Conservation (phyloP, 1,139 yeast genomes). For the Kluyveromyces sp. region DNA sequence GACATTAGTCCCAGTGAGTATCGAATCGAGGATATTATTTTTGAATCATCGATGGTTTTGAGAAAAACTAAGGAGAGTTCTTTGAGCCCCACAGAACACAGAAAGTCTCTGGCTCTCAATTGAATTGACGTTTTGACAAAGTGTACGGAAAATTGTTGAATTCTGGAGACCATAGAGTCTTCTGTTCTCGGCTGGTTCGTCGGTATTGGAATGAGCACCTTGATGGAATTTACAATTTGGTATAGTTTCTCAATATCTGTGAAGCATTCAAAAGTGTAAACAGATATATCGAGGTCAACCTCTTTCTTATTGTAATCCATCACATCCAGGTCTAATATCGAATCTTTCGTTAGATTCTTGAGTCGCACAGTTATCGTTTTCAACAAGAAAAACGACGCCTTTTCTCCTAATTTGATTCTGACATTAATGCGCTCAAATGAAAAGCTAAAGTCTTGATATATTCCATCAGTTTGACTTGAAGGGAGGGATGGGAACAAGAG, state of each 20-base stretch:
- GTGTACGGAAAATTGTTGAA: not conserved
- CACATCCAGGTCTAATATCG: slow-evolving; percentile 7
- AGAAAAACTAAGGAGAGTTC: not conserved
- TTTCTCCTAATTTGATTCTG: not conserved
- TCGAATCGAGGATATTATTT: not conserved
- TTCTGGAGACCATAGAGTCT: not conserved
- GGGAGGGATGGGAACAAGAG: slow-evolving; percentile 33
- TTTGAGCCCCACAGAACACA: not conserved
- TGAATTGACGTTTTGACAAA: not conserved
- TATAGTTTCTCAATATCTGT: not conserved
- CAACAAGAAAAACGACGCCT: not conserved
- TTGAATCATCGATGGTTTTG: not conserved
- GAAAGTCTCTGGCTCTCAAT: not conserved
- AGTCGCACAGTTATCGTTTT: not conserved
- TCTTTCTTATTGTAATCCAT: slow-evolving; percentile 1
- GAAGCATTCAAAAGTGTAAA: not conserved
- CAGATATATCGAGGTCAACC: not conserved
- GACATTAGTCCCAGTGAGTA: not conserved
- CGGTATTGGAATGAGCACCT: not conserved
- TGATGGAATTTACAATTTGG: not conserved
- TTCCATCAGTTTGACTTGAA: not conserved
- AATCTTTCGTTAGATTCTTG: slow-evolving; percentile 16
- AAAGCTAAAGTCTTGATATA: not conserved
- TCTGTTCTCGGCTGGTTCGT: not conserved
- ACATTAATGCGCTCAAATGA: not conserved